phyloP scores from a whole-genome alignment of 2,329 filamentous ascomycete species.

The Elsinoe perseae region DNA sequence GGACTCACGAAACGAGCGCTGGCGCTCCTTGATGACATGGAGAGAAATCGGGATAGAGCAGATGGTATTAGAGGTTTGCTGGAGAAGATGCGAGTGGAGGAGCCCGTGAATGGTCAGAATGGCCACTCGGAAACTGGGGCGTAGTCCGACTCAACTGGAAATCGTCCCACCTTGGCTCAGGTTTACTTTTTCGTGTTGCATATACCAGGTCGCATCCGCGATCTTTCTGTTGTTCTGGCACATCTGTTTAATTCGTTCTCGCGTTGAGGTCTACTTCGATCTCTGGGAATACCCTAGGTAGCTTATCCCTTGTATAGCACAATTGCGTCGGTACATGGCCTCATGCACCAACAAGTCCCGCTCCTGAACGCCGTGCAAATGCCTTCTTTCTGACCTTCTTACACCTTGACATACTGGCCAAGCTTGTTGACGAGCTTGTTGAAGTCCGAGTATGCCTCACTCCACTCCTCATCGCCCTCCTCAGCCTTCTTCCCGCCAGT shows the following conservation, averaged over 20 bases:
- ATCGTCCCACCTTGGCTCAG: background rate
- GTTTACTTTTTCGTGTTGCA: background rate
- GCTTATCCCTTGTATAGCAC: conserved; percentile 4
- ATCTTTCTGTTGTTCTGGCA: background rate
- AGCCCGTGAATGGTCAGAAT: conserved; percentile 17
- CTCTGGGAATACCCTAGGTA: conserved; percentile 14
- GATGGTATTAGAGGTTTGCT: conserved; percentile 36
- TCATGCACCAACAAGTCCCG: background rate
- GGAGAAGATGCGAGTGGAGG: conserved; percentile 33
- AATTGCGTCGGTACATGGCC: background rate
- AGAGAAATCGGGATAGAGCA: conserved; percentile 30
- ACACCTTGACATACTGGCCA: conserved; percentile 49
- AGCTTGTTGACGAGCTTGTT: conserved; percentile 54
- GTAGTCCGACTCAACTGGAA: background rate
- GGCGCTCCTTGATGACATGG: conserved; percentile 37
- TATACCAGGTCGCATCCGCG: background rate
- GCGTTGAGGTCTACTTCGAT: background rate
- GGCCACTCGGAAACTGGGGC: background rate
- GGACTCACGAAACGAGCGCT: conserved; percentile 38
- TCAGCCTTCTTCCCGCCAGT: conserved; percentile 42
- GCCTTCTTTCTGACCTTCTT: background rate
- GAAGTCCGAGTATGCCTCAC: conserved; percentile 42
- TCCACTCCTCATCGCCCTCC: conserved; percentile 38
- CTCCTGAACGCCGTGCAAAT: conserved; percentile 13
- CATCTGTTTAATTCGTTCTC: background rate